Evolutionary conservation across 108 stramenopile genomes (phyloP), one percentile per base, ranked within the genome.

Genomic region (Fistulifera pelliculosa): DNA sequence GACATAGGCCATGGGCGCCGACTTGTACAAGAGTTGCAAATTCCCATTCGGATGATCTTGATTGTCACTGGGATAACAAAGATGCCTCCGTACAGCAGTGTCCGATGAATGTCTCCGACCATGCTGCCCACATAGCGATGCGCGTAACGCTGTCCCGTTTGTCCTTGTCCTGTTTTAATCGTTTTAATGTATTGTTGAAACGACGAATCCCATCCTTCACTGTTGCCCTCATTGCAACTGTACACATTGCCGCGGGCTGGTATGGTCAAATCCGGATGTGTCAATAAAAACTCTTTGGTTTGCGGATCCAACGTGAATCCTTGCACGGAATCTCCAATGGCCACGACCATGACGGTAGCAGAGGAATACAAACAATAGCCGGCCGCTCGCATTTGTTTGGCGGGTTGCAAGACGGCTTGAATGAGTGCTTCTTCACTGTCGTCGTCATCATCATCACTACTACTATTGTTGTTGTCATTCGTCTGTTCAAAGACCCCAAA

Each of bases 61-160:
- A 13, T 14, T 47, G 54, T 96, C 94, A 15, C 83, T 62, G 2
- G 99, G 99, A 75, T 96, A 98, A 28, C 86, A 77, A 69, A 99
- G 39, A 99, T 79, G 0, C 99, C 99, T 17, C 97, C 97, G 66
- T 99, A 99, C 47, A 94, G 68, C 39, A 99, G 61, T 1, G 99
- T 99, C 1, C 98, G 87, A 73, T 99, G 98, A 22, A 98, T 92
- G 69, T 99, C 98, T 5, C 95, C 93, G 38, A 98, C 98, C 96
- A 99, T 96, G 61, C 84, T 87, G 13, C 98, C 98, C 13, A 99
- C 94, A 68, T 99, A 99, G 17, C 98, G 90, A 57, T 81, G 76
- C 16, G 84, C 78, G 58, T 89, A 85, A 22, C 70, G 62, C 53
- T 68, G 50, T 55, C 69, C 57, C 24, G 78, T 72, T 70, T 87